Conservation (phyloP, 805 yeast species). For the Starmerella scarabaei region DNA sequence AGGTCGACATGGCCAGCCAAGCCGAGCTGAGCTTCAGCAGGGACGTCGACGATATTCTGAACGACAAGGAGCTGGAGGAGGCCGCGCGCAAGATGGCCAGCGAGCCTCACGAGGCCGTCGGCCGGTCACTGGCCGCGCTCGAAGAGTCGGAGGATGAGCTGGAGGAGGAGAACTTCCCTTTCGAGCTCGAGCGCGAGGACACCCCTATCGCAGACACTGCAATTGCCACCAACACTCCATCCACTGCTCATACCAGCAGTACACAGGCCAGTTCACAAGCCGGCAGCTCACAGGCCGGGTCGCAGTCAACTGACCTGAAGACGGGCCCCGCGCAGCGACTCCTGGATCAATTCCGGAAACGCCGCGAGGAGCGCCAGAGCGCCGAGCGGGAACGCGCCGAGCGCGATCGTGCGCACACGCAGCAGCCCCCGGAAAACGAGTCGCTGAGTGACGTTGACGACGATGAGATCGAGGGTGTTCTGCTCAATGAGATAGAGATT, state of each 20-base stretch:
- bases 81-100: conserved; percentile 16
- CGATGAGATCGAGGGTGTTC: conserved; percentile 51
- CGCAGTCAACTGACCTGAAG: background rate
- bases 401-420: conserved; percentile 20
- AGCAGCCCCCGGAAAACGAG: conserved; percentile 41
- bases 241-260: background rate
- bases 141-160: conserved; percentile 5
- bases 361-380: conserved; percentile 17
- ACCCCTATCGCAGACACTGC: conserved; percentile 5
- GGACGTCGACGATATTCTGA: conserved; percentile 23
- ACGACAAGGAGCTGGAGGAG: conserved; percentile 17
- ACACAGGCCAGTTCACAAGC: background rate
- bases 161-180: conserved; percentile 8
- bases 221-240: background rate
- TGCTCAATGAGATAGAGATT: conserved; percentile 58
- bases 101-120: conserved; percentile 8
- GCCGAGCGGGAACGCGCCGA: conserved; percentile 26
- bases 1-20: conserved; percentile 22
- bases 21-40: conserved; percentile 23
- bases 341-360: conserved; percentile 18
- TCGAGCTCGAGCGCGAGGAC: conserved; percentile 4
- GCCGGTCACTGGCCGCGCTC: no score
- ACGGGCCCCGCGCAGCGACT: conserved; percentile 21
- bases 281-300: background rate
- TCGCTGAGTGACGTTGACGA: conserved; percentile 70